Conservation (phyloP, 176 grass and related monocot species). For the Aegilops tauschii region DNA sequence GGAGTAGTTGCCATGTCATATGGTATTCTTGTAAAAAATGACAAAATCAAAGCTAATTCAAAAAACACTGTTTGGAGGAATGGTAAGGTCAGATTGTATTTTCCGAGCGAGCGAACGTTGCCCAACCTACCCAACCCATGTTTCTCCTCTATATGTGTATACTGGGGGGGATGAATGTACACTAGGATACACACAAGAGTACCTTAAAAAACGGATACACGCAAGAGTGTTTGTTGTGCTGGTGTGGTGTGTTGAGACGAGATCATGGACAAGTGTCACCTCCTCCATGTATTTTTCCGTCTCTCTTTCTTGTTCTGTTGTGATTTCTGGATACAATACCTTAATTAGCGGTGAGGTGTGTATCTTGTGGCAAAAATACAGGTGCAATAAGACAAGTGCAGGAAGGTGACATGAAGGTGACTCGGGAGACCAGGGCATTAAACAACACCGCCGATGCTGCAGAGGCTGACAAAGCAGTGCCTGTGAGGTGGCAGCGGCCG, state of each 20-base stretch:
- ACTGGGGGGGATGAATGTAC: too few relatives aligned
- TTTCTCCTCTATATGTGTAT: too few relatives aligned
- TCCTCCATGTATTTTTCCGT: not conserved
- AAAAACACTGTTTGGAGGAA: too few relatives aligned
- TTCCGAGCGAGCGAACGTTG: too few relatives aligned
- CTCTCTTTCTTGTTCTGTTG: not conserved
- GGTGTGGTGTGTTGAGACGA: not conserved
- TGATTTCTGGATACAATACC: not conserved
- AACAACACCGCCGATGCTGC: not conserved
- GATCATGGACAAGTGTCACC: not conserved
- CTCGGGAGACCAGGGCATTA: slow-evolving; percentile 22
- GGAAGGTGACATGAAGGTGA: slow-evolving; percentile 34
- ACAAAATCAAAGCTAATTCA: too few relatives aligned
- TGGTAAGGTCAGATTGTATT: too few relatives aligned
- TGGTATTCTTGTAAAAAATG: too few relatives aligned
- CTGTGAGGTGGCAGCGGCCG: not conserved
- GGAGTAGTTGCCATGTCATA: too few relatives aligned
- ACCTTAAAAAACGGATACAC: not conserved
- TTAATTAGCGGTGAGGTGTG: slow-evolving; percentile 6
- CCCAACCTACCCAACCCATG: too few relatives aligned
- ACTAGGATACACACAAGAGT: not conserved
- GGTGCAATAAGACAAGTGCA: not conserved
- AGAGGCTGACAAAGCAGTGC: slow-evolving; percentile 25
- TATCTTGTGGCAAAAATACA: not conserved
- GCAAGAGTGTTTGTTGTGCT: not conserved